These are phyloP conservation scores for Zymoseptoria ardabiliae DNA, from an alignment of 2,329 filamentous ascomycete genomes.

Conservation along the genomic window DNA sequence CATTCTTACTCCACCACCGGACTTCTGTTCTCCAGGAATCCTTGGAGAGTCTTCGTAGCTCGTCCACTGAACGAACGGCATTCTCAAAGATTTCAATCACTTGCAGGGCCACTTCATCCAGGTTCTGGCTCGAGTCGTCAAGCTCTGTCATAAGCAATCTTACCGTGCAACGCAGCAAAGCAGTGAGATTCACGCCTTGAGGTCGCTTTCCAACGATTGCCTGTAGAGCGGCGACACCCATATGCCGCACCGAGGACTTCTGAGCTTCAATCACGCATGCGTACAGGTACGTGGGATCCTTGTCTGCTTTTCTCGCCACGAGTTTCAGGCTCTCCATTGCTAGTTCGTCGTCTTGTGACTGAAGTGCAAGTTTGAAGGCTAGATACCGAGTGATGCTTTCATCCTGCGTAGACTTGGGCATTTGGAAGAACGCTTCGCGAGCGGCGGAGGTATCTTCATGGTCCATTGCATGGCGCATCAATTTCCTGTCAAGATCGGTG, in stretches of 20 bases:
- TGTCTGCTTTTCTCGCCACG: slow-evolving; percentile 47
- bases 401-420: slow-evolving; percentile 39
- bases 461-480: slow-evolving; percentile 62
- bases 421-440: slow-evolving; percentile 48
- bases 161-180: slow-evolving; percentile 53
- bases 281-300: slow-evolving; percentile 61
- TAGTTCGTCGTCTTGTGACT: slow-evolving; percentile 32
- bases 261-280: slow-evolving; percentile 76
- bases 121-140: slow-evolving; percentile 24
- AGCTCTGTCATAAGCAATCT: slow-evolving; percentile 41
- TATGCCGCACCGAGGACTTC: slow-evolving; percentile 52
- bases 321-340: slow-evolving; percentile 56
- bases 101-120: slow-evolving; percentile 34
- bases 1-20: slow-evolving; percentile 76
- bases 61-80: slow-evolving; percentile 40
- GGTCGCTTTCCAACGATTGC: slow-evolving; percentile 51
- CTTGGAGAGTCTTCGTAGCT: slow-evolving; percentile 29
- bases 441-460: slow-evolving; percentile 50
- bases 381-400: slow-evolving; percentile 23
- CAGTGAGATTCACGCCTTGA: slow-evolving; percentile 51
- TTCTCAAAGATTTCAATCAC: slow-evolving; percentile 50
- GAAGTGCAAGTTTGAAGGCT: slow-evolving; percentile 25
- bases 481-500: slow-evolving; percentile 56
- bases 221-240: slow-evolving; percentile 54
- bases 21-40: slow-evolving; percentile 53